Percentiles rank a stretch among this genome's conserved stretches.
phyloP scores from a whole-genome alignment of 176 grass and related monocot species.

The Puccinellia tenuiflora region DNA sequence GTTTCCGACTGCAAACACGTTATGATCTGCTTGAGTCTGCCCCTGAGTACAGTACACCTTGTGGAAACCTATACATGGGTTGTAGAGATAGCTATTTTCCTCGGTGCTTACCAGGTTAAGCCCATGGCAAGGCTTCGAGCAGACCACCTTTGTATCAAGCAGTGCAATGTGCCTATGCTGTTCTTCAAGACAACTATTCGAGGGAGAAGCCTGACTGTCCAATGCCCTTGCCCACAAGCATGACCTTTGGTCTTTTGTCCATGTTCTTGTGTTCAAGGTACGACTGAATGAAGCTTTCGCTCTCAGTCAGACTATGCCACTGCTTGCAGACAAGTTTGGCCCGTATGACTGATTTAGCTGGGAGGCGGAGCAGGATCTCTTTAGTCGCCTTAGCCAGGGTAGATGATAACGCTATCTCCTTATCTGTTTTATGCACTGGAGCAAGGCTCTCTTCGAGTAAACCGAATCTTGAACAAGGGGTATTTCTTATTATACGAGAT shows the following conservation, averaged over 20 bases:
- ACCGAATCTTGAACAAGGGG: neutral
- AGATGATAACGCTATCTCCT: conserved; percentile 5
- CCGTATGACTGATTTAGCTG: neutral
- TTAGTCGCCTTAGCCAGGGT: neutral
- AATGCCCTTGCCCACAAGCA: conserved; percentile 25
- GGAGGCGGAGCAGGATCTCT: conserved; percentile 27
- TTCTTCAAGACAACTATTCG: too few relatives aligned
- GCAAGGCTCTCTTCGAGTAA: conserved; percentile 19
- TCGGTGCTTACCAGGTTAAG: conserved; percentile 19
- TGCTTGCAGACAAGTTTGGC: conserved; percentile 23
- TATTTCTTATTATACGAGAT: too few relatives aligned
- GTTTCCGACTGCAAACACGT: neutral
- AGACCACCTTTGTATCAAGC: conserved; percentile 12
- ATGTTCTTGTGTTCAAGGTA: neutral
- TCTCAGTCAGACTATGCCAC: conserved; percentile 12
- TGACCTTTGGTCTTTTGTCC: conserved; percentile 16
- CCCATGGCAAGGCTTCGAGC: conserved; percentile 32
- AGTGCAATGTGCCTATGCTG: too few relatives aligned
- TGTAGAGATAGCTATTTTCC: neutral
- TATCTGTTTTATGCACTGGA: conserved; percentile 19
- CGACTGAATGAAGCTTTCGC: neutral
- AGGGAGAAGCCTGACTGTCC: neutral
- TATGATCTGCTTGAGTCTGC: too few relatives aligned
- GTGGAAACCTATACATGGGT: conserved; percentile 13
- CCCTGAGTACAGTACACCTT: neutral